Percentiles rank a stretch among this genome's conserved stretches.
phyloP scores from a whole-genome alignment of 345 rosid genomes.

The Clarkia xantiana region DNA sequence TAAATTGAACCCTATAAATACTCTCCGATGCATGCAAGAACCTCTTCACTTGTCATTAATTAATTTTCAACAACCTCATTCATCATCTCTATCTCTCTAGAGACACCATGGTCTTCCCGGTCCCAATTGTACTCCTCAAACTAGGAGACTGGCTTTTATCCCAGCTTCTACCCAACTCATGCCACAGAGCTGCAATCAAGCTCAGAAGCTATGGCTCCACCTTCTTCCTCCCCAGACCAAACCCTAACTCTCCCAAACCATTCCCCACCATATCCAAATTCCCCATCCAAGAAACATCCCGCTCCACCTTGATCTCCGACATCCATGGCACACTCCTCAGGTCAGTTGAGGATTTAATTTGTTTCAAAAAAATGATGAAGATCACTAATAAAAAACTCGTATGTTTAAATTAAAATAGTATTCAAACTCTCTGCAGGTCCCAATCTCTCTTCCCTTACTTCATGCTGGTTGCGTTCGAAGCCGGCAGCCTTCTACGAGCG shows the following conservation, averaged over 20 bases:
- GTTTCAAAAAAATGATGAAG: too few relatives aligned
- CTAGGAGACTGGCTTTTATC: constrained; percentile 46
- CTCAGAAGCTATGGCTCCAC: constrained; percentile 39
- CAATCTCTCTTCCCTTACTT: constrained; percentile 70
- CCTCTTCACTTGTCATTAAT: background rate
- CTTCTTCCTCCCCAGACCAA: constrained; percentile 24
- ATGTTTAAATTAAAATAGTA: too few relatives aligned
- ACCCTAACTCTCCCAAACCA: constrained; percentile 7
- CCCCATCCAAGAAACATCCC: background rate
- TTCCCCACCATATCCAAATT: background rate
- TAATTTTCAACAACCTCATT: background rate
- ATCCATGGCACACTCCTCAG: constrained; percentile 45
- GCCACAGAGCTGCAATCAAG: constrained; percentile 51
- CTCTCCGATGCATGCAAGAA: background rate
- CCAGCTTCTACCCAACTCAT: constrained; percentile 48
- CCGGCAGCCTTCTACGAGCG: constrained; percentile 68
- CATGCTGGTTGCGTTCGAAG: constrained; percentile 92
- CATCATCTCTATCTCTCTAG: background rate
- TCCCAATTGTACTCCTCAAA: constrained; percentile 29
- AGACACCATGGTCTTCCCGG: constrained; percentile 35
- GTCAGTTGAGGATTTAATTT: too few relatives aligned
- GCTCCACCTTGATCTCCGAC: constrained; percentile 41
- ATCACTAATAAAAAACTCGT: too few relatives aligned
- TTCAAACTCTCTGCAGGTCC: constrained; percentile 41
- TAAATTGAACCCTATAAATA: constrained; percentile 1